A percentile compares a stretch with the other conserved stretches of the same genome.
These are phyloP conservation scores for Pachysandra terminalis DNA, from an alignment of 164 flowering plant species.

Conservation along the genomic window DNA sequence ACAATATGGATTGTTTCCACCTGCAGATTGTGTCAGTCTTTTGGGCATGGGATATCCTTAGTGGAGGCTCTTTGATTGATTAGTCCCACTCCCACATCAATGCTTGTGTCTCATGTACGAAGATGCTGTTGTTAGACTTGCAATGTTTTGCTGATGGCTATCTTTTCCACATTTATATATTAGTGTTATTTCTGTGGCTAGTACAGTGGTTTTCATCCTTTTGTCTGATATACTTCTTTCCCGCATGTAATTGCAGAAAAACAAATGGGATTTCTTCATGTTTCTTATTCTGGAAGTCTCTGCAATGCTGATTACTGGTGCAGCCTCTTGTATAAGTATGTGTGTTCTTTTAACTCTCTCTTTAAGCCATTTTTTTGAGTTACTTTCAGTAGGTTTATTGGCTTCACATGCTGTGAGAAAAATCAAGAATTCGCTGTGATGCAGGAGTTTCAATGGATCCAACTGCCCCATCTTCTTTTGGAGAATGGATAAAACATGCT, in stretches of 20 bases:
- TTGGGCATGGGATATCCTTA: neutral
- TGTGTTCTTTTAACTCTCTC: slow-evolving; percentile 9
- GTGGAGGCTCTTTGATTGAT: no score
- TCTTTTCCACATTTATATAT: neutral
- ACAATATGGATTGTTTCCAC: no score
- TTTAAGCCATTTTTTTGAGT: neutral
- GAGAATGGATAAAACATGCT: slow-evolving; percentile 77
- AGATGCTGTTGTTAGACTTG: neutral
- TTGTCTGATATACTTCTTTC: slow-evolving; percentile 9
- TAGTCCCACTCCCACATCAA: no score
- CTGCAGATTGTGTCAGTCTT: neutral
- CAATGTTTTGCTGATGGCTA: neutral
- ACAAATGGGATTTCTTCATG: slow-evolving; percentile 90
- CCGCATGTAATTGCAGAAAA: slow-evolving; percentile 54
- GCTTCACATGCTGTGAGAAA: neutral
- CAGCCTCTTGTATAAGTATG: slow-evolving; percentile 64
- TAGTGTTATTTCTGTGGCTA: neutral
- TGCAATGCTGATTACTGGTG: slow-evolving; percentile 84
- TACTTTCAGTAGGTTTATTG: neutral
- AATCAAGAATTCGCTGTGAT: slow-evolving; percentile 12
- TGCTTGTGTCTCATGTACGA: neutral
- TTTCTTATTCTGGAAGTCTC: slow-evolving; percentile 80
- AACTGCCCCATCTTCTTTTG: slow-evolving; percentile 71
- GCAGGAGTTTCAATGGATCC: slow-evolving; percentile 86
- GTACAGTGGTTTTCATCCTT: neutral